Evolutionary conservation across 164 flowering plant genomes (phyloP), one percentile per base, ranked within the genome.

Genomic region (Berberis thunbergii): DNA sequence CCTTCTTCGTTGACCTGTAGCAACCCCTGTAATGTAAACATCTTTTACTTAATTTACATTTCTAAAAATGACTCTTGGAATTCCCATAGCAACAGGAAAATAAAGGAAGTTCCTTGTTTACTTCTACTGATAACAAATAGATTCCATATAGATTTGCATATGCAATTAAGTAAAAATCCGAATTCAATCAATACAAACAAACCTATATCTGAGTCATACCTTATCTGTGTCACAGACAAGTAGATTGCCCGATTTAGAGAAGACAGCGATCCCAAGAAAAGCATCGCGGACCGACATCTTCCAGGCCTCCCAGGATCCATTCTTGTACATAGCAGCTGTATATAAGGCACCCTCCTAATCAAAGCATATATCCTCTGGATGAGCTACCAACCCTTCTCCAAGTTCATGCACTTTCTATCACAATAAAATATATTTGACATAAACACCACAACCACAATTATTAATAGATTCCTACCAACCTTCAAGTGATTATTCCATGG

Each of bases 231-330:
- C 93, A 45, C 88, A 85, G 0, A 82, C 83, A 8, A 88, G 48
- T 38, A 91, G n/a, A 55, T 70, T 63, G 42, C 89, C 84, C 0
- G 70, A 64, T 6, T 49, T 56, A 1, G 86, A 44, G 1, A 61
- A 56, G 2, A 48, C 43, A 0, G 89, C 62, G 45, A 86, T 1
- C 50, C 94, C 96, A 8, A 86, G 79, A 48, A 87, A 62, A 67
- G 57, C 6, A 2, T 59, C 10, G 6, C 83, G 70, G 0, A 69
- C 75, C 2, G 78, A 45, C 58, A 55, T 58, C 74, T 74, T 83
- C 92, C 91, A 91, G 7, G 81, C 59, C 67, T 91, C 86, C 83
- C 82, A 79, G 6, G 84, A 49, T 4, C 89, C 89, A 67, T 86
- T 78, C 65, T 10, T 71, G 41, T 78, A 79, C 73, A 87, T 39